phyloP scores from a whole-genome alignment of 371 early-diverging fungal species.

The Mortierella polycephala region DNA sequence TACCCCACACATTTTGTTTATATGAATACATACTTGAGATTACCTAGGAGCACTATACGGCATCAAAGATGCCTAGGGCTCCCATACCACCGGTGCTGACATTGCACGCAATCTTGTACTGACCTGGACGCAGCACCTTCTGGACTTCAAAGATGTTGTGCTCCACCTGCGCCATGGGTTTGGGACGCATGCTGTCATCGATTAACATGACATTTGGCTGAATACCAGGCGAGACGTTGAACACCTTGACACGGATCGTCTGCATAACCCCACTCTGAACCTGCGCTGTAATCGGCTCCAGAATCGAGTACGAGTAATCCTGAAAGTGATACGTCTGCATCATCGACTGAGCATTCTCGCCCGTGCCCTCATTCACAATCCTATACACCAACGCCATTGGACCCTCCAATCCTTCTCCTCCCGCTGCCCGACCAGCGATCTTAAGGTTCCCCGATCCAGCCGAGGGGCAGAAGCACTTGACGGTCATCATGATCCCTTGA shows the following conservation, averaged over 20 bases:
- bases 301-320: constrained; percentile 13
- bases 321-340: not conserved
- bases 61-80: constrained; percentile 9
- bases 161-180: constrained; percentile 14
- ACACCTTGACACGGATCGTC: constrained; percentile 17
- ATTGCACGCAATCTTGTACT: constrained; percentile 20
- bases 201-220: constrained; percentile 6
- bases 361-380: constrained; percentile 32
- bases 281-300: constrained; percentile 16
- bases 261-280: constrained; percentile 20
- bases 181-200: not conserved
- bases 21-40: too few relatives aligned
- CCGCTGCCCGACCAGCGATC: constrained; percentile 2
- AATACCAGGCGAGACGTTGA: constrained; percentile 1
- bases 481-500: constrained; percentile 8
- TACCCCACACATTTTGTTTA: too few relatives aligned
- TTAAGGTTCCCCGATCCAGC: constrained; percentile 17
- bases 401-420: too few relatives aligned
- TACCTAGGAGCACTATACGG: too few relatives aligned
- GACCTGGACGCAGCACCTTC: constrained; percentile 12
- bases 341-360: constrained; percentile 16
- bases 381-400: constrained; percentile 7
- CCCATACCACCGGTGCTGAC: not conserved
- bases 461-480: constrained; percentile 27
- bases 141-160: constrained; percentile 18